Conservation (phyloP, 148 eudicot genomes). For the Pouteria glomerata region DNA sequence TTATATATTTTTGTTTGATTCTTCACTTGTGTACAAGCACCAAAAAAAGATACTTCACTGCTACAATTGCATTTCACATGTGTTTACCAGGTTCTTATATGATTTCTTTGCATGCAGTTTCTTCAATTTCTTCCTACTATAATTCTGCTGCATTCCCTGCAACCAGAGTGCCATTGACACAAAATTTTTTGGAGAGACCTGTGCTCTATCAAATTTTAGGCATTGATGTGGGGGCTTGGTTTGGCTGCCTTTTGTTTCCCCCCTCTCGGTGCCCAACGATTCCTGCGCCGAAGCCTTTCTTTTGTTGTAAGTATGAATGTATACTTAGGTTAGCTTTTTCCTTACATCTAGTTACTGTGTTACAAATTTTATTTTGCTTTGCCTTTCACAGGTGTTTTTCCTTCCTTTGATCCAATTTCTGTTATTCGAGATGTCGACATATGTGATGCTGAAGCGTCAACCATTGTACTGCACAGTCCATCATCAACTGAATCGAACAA, state of each 20-base stretch:
- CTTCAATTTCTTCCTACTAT: background rate
- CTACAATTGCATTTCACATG: background rate
- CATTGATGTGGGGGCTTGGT: too few species aligned
- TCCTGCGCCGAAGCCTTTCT: slow-evolving; percentile 17
- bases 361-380: background rate
- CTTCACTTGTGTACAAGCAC: background rate
- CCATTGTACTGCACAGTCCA: background rate
- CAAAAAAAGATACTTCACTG: too few species aligned
- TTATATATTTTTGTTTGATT: background rate
- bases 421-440: background rate
- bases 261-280: background rate
- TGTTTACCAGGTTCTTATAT: background rate
- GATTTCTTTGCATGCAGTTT: background rate
- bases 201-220: slow-evolving; percentile 1
- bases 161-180: background rate
- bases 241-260: slow-evolving; percentile 15
- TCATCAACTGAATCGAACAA: background rate
- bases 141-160: background rate
- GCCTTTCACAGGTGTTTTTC: slow-evolving; percentile 11
- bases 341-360: background rate
- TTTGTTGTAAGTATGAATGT: slow-evolving; percentile 14
- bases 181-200: slow-evolving; percentile 1
- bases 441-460: background rate
- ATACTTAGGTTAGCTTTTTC: background rate
- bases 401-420: slow-evolving; percentile 16